Evolutionary conservation across 2,329 filamentous ascomycete genomes (phyloP), one percentile per base, ranked within the genome.

Genomic region (Sporothrix brunneoviolacea): DNA sequence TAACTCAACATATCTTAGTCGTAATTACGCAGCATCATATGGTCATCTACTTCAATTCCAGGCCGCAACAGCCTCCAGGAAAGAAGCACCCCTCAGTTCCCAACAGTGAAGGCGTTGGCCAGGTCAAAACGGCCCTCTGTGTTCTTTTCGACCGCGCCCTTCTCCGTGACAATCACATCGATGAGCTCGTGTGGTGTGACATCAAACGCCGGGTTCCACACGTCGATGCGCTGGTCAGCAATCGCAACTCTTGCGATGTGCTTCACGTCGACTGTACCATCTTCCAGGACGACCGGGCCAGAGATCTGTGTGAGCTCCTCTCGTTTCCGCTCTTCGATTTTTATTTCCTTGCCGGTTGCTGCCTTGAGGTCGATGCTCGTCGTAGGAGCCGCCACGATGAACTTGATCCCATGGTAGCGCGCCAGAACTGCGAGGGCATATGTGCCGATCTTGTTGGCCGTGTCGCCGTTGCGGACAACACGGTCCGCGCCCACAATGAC

Each of bases 121-220:
- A 84, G 82, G 61, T 82, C 73, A 60, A 95, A 97, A 19, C 68
- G 71, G 2, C 88, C 90, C 52, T 84, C 74, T 3, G 70, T 64
- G 40, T 79, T 80, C 73, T 91, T 95, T 61, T 89, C 84, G 3
- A 94, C 82, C 8, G 90, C 87, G 0, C 91, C 91, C 60, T 86
- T 82, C 70, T 98, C 93, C 0, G 93, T 98, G 56, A 97, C 88
- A 52, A 98, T 86, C 2, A 87, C 90, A 67, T 98, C 93, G 57
- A 98, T 96, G 48, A 96, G 71, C 55, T 82, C 80, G 33, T 86
- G 82, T 0, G 93, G 91, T 9, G 93, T 98, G 30, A 98, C 88
- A 63, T 98, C 93, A 64, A 98, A 98, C 0, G 90, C 87, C 28
- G 93, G 93, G 65, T 98, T 98, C 91, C 93, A 98, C 8, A 97